Percentiles rank a stretch among this genome's conserved stretches.
Conservation (phyloP, 805 yeast genomes). For the Wickerhamiella alocasiicola region DNA sequence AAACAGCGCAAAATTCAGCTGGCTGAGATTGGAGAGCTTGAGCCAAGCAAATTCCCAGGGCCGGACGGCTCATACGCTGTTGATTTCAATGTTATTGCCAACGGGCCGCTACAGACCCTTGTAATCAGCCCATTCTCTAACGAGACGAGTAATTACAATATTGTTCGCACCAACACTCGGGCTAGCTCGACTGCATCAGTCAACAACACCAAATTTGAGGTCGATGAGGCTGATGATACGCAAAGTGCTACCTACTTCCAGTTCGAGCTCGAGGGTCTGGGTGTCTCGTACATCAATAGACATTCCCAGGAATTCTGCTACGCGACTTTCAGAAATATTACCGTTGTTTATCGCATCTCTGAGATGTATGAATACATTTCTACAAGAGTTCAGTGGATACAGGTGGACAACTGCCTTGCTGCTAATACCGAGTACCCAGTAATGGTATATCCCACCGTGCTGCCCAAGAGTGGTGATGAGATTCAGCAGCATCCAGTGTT, state of each 20-base stretch:
- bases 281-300: constrained; percentile 68
- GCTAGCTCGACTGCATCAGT: background rate
- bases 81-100: constrained; percentile 86
- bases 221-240: constrained; percentile 16
- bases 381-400: constrained; percentile 84
- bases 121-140: constrained; percentile 76
- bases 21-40: constrained; percentile 84
- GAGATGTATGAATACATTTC: constrained; percentile 71
- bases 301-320: constrained; percentile 69
- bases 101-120: constrained; percentile 86
- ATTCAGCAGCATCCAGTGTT: constrained; percentile 83
- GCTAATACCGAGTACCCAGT: constrained; percentile 77
- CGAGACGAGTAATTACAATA: constrained; percentile 50
- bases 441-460: constrained; percentile 74
- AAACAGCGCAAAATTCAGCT: constrained; percentile 53
- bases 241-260: constrained; percentile 32
- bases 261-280: constrained; percentile 64
- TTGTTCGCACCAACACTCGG: constrained; percentile 1
- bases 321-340: constrained; percentile 69
- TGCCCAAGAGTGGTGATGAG: constrained; percentile 74
- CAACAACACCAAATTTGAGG: background rate
- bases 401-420: constrained; percentile 80
- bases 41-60: constrained; percentile 68
- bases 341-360: constrained; percentile 67
- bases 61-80: constrained; percentile 36